Percentiles rank a stretch among this genome's conserved stretches.
Conservation (phyloP, 371 early-diverging fungal species). For the Mucor circinelloides region DNA sequence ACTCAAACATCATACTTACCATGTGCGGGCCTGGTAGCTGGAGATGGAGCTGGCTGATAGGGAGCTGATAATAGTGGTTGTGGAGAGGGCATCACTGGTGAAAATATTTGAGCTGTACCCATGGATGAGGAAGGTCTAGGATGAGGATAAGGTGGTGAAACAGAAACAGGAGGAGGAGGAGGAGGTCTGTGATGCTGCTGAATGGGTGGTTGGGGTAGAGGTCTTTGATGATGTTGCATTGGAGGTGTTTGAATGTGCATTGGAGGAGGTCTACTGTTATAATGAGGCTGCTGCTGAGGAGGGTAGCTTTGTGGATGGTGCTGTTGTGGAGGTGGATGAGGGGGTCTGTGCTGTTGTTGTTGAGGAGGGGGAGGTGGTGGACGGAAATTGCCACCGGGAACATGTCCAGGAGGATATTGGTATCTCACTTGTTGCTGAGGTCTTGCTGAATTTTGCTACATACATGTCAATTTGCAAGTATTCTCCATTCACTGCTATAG, state of each 20-base stretch:
- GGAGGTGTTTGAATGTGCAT: background rate
- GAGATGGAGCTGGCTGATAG: constrained; percentile 19
- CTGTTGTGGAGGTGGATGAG: constrained; percentile 3
- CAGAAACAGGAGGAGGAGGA: constrained; percentile 3
- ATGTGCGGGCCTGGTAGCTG: background rate
- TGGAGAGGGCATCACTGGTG: constrained; percentile 14
- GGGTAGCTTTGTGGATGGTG: background rate
- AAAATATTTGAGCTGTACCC: constrained; percentile 2
- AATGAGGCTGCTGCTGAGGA: background rate
- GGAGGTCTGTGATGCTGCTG: background rate
- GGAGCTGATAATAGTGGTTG: constrained; percentile 25
- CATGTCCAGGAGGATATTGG: constrained; percentile 16
- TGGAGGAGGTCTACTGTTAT: constrained; percentile 9
- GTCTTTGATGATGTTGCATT: background rate
- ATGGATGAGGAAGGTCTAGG: constrained; percentile 19
- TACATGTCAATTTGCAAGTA: background rate
- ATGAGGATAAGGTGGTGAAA: constrained; percentile 1
- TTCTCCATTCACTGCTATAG: background rate
- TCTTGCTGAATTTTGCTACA: constrained; percentile 16
- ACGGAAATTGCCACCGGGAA: constrained; percentile 2
- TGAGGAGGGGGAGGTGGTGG: background rate
- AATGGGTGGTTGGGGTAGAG: background rate
- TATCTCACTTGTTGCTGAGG: constrained; percentile 27
- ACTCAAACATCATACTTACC: background rate
- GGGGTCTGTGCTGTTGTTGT: constrained; percentile 7